Evolutionary conservation across 2,329 filamentous ascomycete genomes (phyloP).

Genomic region (Trichophyton rubrum): DNA sequence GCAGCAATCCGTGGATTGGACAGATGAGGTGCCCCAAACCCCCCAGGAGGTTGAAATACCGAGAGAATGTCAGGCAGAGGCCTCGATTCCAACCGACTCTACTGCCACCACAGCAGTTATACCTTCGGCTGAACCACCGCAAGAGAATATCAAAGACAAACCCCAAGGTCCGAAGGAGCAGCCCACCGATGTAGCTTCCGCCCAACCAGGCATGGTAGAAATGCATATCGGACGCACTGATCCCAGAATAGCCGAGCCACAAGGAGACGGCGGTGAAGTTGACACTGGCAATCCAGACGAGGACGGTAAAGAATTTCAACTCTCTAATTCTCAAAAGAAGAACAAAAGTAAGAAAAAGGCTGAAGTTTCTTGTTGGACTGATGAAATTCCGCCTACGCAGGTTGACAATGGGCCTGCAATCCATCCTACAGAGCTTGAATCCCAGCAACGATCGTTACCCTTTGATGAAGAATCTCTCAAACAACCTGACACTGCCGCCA

Average conservation of each 20-base stretch:
- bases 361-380: slow-evolving; percentile 33
- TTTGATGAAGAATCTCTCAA: background rate
- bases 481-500: background rate
- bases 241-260: background rate
- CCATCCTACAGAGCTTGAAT: background rate
- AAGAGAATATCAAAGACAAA: background rate
- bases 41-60: background rate
- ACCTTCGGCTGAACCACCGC: background rate
- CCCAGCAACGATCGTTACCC: background rate
- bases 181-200: background rate
- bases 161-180: background rate
- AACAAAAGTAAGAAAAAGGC: slow-evolving; percentile 25
- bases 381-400: slow-evolving; percentile 34
- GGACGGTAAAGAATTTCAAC: slow-evolving; percentile 36
- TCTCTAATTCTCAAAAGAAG: slow-evolving; percentile 28
- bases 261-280: background rate
- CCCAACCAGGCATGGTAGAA: background rate
- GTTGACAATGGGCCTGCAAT: slow-evolving; percentile 25
- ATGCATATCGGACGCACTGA: background rate
- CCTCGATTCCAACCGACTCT: background rate
- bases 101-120: background rate
- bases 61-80: background rate
- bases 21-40: background rate
- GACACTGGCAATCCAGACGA: slow-evolving; percentile 18
- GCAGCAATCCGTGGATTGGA: slow-evolving; percentile 13